Evolutionary conservation across 2,329 filamentous ascomycete genomes (phyloP).

Genomic region (Didymella pomorum): DNA sequence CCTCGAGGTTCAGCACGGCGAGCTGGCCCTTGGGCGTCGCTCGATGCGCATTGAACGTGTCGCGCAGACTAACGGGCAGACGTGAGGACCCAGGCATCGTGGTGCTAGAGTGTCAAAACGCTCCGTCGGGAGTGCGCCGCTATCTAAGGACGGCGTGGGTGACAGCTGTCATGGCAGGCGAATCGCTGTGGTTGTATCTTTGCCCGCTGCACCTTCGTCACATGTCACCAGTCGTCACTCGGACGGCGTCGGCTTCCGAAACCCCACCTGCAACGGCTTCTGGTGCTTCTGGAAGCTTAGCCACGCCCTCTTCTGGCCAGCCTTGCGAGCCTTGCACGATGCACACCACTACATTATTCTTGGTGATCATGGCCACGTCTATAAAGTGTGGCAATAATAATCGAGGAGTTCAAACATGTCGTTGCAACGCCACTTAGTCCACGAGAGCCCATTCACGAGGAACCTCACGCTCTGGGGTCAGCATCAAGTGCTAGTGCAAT

Average conservation of each 20-base stretch:
- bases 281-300: constrained; percentile 14
- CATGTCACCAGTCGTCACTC: constrained; percentile 15
- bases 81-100: constrained; percentile 67
- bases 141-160: not conserved
- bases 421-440: too few relatives aligned
- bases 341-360: too few relatives aligned
- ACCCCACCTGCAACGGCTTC: constrained; percentile 4
- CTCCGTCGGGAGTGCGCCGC: not conserved
- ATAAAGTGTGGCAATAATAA: too few relatives aligned
- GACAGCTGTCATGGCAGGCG: constrained; percentile 12
- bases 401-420: too few relatives aligned
- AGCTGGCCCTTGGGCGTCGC: constrained; percentile 63
- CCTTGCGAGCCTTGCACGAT: not conserved
- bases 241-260: constrained; percentile 4
- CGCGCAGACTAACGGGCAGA: constrained; percentile 74
- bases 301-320: not conserved
- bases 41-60: constrained; percentile 69
- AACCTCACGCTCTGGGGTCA: not conserved
- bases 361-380: too few relatives aligned
- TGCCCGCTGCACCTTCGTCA: constrained; percentile 11
- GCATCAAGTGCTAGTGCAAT: not conserved
- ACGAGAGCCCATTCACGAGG: too few relatives aligned
- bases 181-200: not conserved
- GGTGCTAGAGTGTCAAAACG: not conserved
- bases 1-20: constrained; percentile 69